Conservation (phyloP, 805 yeast species). For the Yarrowia yakushimensis region DNA sequence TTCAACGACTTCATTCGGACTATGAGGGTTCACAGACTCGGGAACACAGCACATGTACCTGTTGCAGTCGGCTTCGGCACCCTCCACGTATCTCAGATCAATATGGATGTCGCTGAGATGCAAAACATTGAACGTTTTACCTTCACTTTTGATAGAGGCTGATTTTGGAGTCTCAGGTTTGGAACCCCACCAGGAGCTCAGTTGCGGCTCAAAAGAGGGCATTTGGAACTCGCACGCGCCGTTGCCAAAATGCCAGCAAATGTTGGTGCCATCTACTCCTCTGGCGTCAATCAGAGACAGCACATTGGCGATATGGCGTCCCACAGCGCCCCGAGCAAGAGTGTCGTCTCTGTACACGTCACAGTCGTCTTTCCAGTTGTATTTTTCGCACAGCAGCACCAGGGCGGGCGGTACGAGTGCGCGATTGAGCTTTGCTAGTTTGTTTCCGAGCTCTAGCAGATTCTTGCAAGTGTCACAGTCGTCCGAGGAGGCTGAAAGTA, state of each 20-base stretch:
- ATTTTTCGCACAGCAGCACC: not conserved
- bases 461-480: not conserved
- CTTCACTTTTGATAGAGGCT: constrained; percentile 23
- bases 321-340: not conserved
- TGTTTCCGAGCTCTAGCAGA: not conserved
- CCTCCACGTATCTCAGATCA: constrained; percentile 48
- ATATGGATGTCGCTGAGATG: constrained; percentile 67
- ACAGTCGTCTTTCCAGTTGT: constrained; percentile 5
- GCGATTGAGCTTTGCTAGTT: not conserved
- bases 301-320: constrained; percentile 46
- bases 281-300: constrained; percentile 50
- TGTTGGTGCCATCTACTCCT: constrained; percentile 55
- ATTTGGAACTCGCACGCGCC: constrained; percentile 49
- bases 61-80: constrained; percentile 44
- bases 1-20: constrained; percentile 34
- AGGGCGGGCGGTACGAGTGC: not conserved
- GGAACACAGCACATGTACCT: constrained; percentile 59
- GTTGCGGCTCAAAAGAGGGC: constrained; percentile 46
- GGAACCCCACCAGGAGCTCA: constrained; percentile 44
- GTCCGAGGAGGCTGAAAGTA: not conserved
- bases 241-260: constrained; percentile 52
- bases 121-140: constrained; percentile 53
- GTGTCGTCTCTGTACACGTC: constrained; percentile 2
- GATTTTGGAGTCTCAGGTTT: constrained; percentile 37
- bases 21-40: not conserved